These are phyloP conservation scores for Ganoderma leucocontextum DNA, from an alignment of 1,284 basidiomycete species.

Conservation along the genomic window DNA sequence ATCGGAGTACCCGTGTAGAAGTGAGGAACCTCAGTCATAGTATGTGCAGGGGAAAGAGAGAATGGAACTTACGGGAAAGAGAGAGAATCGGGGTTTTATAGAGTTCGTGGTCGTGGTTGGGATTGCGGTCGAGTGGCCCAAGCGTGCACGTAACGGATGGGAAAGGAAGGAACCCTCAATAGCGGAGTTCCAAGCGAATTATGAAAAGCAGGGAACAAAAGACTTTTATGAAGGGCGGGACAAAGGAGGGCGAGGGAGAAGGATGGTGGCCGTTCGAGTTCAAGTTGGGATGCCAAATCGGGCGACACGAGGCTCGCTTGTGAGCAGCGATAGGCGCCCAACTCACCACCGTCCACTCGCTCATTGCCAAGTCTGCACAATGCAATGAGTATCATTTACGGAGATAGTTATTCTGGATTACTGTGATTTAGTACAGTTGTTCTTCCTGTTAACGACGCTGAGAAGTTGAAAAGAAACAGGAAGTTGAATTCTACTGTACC, in stretches of 20 bases:
- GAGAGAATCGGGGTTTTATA: not conserved
- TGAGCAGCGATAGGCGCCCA: not conserved
- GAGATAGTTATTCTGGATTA: no score
- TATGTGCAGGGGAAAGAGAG: not conserved
- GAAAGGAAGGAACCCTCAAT: not conserved
- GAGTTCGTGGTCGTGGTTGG: not conserved
- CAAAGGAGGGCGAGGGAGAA: no score
- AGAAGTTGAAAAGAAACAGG: no score
- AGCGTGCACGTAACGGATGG: not conserved
- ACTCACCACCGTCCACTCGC: slow-evolving; percentile 26
- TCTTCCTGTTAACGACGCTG: no score
- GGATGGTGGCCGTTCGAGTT: slow-evolving; percentile 1
- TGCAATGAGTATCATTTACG: no score
- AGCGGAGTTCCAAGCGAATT: not conserved
- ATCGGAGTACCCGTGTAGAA: not conserved
- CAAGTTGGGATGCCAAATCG: slow-evolving; percentile 3
- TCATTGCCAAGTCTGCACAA: no score
- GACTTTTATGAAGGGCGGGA: not conserved
- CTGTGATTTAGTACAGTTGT: no score
- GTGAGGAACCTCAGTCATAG: not conserved
- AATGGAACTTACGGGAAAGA: not conserved
- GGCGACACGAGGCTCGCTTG: not conserved
- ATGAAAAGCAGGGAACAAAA: not conserved
- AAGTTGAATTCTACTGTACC: no score
- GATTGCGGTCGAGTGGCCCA: not conserved